Base-by-base conservation (phyloP, 257 asterid species). In the Solanum dulcamara region DNA sequence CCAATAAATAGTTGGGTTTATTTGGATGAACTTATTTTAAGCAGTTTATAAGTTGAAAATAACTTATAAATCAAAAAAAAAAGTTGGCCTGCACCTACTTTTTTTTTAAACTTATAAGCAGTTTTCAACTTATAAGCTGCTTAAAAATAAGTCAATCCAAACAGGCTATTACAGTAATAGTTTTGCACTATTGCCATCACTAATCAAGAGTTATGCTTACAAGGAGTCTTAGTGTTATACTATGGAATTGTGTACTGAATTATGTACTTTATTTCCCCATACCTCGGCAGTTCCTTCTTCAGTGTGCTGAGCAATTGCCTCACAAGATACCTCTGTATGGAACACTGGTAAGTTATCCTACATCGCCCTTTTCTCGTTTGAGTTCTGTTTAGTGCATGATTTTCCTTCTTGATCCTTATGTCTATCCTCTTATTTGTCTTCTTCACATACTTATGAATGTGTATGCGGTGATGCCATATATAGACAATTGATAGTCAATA, bases 221-320 rank as follows among this genome's bases (percentile, higher is more conserved):
- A 75, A 75, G 24, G 81, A 44, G 38, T 37, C 59, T 44, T 44
- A 74, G 32, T 75, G 59, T 42, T 42, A 44, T 75, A 14, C 38
- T 44, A 46, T 28, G 14, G 81, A 42, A 30, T 40, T 85, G 74
- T 42, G 22, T 87, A 77, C 80, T 87, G 50, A 71, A 40, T 83
- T 89, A 51, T 80, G 32, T 66, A 7, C 84, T 85, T 77, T 79
- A 22, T 85, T 81, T 79, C 79, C 62, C 55, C 59, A 33, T 24
- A 53, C 85, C 57, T 9, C 85, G 86, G 96, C 95, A 95, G 98
- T 95, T 93, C 91, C 95, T 97, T 86, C 94, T 97, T 83, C 92
- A 95, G 89, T 95, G 99, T 88, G 97, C 98, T 35, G 98, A 95
- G 89, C 97, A 95, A 91, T 89, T 97, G 91, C 98, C 99, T 83